Percentiles rank a stretch among this genome's conserved stretches.
Conservation (phyloP, 2,329 filamentous ascomycete species). For the Diaporthe sp. region DNA sequence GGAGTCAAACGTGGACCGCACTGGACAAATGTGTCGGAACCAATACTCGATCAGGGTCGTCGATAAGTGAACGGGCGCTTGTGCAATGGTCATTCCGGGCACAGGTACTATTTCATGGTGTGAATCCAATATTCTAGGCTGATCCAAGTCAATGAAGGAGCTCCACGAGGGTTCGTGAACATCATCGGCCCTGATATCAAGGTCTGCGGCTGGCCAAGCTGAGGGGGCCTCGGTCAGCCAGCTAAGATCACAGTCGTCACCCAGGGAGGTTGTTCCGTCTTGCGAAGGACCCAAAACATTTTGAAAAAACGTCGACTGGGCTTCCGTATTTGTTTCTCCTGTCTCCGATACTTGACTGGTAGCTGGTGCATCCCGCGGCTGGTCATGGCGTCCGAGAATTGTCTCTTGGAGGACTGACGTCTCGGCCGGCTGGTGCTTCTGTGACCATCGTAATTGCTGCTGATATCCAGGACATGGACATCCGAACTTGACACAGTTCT, state of each 20-base stretch:
- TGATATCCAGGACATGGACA: not conserved
- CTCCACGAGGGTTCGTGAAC: not conserved
- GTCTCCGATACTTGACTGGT: not conserved
- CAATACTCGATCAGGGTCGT: not conserved
- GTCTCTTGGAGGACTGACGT: not conserved
- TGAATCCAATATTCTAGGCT: not conserved
- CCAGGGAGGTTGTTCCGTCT: not conserved
- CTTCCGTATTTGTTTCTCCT: not conserved
- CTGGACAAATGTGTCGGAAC: not conserved
- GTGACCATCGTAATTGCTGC: not conserved
- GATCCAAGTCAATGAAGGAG: not conserved
- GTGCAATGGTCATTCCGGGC: not conserved
- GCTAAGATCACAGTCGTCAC: not conserved
- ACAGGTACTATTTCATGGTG: not conserved
- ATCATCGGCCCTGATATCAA: not conserved
- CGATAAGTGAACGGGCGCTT: not conserved
- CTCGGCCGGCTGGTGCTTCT: constrained; percentile 1
- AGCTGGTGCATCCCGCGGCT: not conserved
- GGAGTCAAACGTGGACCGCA: not conserved
- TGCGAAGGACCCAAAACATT: not conserved
- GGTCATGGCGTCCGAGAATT: not conserved
- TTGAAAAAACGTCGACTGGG: not conserved
- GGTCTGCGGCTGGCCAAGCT: not conserved
- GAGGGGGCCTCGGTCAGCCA: not conserved
- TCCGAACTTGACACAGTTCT: not conserved